phyloP scores from a whole-genome alignment of 257 asterid genomes.

The Buddleja alternifolia region DNA sequence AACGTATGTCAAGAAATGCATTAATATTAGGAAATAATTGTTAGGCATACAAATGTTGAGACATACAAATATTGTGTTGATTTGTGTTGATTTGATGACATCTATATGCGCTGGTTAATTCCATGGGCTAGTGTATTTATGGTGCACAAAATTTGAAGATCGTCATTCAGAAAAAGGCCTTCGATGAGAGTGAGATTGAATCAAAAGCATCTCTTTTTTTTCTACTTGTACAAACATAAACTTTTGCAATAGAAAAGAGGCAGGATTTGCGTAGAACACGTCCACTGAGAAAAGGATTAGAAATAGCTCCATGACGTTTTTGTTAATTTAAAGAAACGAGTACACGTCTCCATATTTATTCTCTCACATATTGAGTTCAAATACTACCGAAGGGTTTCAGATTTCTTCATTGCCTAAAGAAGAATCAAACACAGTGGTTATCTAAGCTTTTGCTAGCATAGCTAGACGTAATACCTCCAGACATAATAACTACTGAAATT shows the following conservation, averaged over 20 bases:
- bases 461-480: constrained; percentile 11
- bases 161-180: constrained; percentile 93
- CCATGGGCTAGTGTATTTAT: constrained; percentile 99
- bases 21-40: background rate
- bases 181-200: constrained; percentile 74
- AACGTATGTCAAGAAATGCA: constrained; percentile 3
- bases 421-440: constrained; percentile 1
- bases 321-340: constrained; percentile 12
- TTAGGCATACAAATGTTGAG: constrained; percentile 72
- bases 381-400: constrained; percentile 5
- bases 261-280: constrained; percentile 1
- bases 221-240: background rate
- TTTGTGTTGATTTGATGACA: constrained; percentile 93
- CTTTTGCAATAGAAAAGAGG: constrained; percentile 22
- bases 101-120: constrained; percentile 96
- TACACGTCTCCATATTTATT: constrained; percentile 12
- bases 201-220: constrained; percentile 10
- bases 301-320: background rate
- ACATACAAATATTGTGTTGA: too few species aligned
- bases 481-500: constrained; percentile 20
- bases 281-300: background rate
- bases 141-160: constrained; percentile 85
- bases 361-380: constrained; percentile 12
- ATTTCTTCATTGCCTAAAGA: constrained; percentile 16
- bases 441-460: background rate